Base-by-base conservation (phyloP, 345 rosid species). In the Psidium guajava region DNA sequence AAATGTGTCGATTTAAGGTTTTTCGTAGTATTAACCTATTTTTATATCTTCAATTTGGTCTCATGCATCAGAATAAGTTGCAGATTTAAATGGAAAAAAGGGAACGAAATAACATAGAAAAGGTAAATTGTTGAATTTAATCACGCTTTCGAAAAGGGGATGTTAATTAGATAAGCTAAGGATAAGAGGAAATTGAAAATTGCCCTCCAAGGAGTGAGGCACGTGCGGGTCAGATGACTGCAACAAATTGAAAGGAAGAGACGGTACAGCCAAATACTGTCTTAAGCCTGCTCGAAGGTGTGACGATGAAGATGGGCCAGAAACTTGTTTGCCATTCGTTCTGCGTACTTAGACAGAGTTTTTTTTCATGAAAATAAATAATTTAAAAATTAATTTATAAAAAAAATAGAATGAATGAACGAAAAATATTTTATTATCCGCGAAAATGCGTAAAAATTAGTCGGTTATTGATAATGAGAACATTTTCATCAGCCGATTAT, bases 21-120 rank as follows among this genome's bases (percentile, higher is more conserved):
- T 42, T 11, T 49, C 13, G 11, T 3, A 0, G 0, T 36, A 2
- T 59, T 27, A 42, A 42, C 5, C 6, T 13, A 1, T 11, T n/a
- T 3, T 61, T 3, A 32, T 16, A 21, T 15, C 7, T 10, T 7
- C 51, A 49, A 49, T 49, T 49, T 49, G 4, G 3, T 49, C 51
- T 49, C 1, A 0, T 49, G 10, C 11, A 49, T 1, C 13, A 3
- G 11, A 49, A 49, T 49, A 49, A 49, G 13, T 49, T 11, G 13
- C 13, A 0, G 10, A 49, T 49, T 49, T 2, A 2, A 21, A 3
- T 0, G 40, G 10, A 11, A 64, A 22, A 32, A 64, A 64, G 1
- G 0, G 5, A 36, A 64, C 0, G 22, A 1, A 64, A 42, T 8
- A 16, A 64, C 8, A 16, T 0, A 42, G 8, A 22, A 32, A 8